Evolutionary conservation across 768 basidiomycete species (phyloP).

Genomic region (Sistotremastrum suecicum): DNA sequence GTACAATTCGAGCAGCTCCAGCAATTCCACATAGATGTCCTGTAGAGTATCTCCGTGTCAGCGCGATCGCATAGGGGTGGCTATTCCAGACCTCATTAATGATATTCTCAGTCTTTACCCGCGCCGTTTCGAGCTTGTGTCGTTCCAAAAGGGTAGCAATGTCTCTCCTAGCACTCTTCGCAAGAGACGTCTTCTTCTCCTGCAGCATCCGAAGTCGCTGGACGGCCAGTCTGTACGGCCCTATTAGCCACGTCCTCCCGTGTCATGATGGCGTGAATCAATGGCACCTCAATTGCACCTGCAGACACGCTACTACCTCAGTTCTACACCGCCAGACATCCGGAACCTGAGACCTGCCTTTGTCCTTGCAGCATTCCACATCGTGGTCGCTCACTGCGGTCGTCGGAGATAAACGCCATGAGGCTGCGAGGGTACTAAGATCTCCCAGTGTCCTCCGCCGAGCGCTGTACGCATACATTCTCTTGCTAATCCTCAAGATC

Average conservation of each 20-base stretch:
- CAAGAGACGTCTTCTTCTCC: constrained; percentile 86
- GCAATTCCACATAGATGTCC: constrained; percentile 71
- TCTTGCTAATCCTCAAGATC: too few species aligned
- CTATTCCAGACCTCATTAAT: constrained; percentile 15
- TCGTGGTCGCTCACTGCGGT: neutral
- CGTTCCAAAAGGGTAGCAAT: constrained; percentile 69
- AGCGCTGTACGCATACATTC: too few species aligned
- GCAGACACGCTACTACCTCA: neutral
- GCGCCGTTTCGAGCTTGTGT: constrained; percentile 72
- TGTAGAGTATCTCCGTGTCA: constrained; percentile 56
- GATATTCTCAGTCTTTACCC: constrained; percentile 78
- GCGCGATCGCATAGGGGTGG: constrained; percentile 6
- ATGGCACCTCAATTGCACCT: constrained; percentile 9
- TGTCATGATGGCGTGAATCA: constrained; percentile 2
- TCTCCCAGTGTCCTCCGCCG: too few species aligned
- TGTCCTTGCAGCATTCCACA: constrained; percentile 11
- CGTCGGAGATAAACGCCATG: too few species aligned
- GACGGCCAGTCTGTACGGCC: constrained; percentile 50
- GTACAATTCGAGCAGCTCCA: constrained; percentile 89
- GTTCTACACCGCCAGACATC: neutral
- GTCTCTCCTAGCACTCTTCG: constrained; percentile 58
- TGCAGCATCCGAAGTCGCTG: constrained; percentile 76
- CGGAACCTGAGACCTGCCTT: constrained; percentile 7
- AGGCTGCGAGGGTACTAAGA: too few species aligned
- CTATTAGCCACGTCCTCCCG: neutral